Conservation (phyloP, 768 basidiomycete species). For the Suillus placidus region DNA sequence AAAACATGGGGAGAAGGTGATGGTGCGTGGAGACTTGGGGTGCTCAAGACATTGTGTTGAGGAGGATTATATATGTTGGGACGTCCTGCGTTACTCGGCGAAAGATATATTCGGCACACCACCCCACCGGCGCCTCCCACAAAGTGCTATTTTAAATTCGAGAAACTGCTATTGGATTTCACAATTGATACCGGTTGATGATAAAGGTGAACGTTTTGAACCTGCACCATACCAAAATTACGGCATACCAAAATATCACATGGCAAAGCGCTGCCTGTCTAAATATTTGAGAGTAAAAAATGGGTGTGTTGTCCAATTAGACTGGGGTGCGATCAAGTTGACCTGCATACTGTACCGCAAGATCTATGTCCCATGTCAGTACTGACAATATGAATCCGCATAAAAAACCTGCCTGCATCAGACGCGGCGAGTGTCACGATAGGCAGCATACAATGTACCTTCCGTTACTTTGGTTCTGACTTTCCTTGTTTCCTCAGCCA, state of each 20-base stretch:
- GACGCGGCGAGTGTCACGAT: not conserved
- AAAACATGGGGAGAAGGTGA: not conserved
- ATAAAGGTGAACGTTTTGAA: too few relatives aligned
- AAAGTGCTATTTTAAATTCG: too few relatives aligned
- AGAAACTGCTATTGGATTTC: too few relatives aligned
- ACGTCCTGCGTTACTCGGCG: not conserved
- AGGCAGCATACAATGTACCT: not conserved
- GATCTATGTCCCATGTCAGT: not conserved
- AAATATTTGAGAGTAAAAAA: not conserved
- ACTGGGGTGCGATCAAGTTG: not conserved
- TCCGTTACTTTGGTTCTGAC: not conserved
- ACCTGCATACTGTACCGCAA: not conserved
- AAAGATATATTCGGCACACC: too few relatives aligned
- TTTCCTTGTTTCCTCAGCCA: not conserved
- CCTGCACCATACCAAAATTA: too few relatives aligned
- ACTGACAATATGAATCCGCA: not conserved
- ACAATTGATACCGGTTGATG: too few relatives aligned
- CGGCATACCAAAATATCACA: too few relatives aligned
- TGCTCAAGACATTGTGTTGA: not conserved
- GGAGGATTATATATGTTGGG: not conserved
- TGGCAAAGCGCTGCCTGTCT: too few relatives aligned
- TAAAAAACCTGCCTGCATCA: not conserved
- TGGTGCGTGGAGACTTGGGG: not conserved
- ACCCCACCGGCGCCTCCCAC: too few relatives aligned
- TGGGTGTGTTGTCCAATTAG: not conserved